Evolutionary conservation across 345 rosid species (phyloP).

Genomic region (Passiflora organensis): DNA sequence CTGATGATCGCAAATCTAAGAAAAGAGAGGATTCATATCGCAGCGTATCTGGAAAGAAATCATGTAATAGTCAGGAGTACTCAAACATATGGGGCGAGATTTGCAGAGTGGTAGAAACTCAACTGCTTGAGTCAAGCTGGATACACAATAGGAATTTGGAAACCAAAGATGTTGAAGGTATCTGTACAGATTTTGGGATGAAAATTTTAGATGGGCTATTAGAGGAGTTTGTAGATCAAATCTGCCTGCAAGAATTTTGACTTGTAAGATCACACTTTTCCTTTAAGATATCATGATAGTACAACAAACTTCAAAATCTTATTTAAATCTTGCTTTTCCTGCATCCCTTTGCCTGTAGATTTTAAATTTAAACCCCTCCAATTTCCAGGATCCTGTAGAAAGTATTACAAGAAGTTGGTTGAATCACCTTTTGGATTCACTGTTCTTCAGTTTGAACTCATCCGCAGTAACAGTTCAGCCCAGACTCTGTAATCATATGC

Average conservation of each 20-base stretch:
- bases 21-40: constrained; percentile 10
- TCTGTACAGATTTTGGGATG: constrained; percentile 31
- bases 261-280: constrained; percentile 6
- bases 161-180: constrained; percentile 30
- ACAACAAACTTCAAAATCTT: too few relatives aligned
- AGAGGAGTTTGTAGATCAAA: constrained; percentile 32
- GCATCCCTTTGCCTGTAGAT: background rate
- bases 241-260: constrained; percentile 16
- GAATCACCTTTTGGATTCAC: too few relatives aligned
- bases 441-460: too few relatives aligned
- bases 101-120: constrained; percentile 20
- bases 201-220: constrained; percentile 33
- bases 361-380: background rate
- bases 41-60: constrained; percentile 12
- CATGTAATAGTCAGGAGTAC: background rate
- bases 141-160: background rate
- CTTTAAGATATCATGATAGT: too few relatives aligned
- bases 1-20: constrained; percentile 12
- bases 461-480: too few relatives aligned
- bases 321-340: background rate
- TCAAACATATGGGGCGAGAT: constrained; percentile 22
- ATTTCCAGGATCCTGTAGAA: too few relatives aligned
- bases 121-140: constrained; percentile 27
- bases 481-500: too few relatives aligned
- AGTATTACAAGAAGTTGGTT: too few relatives aligned